A percentile compares a stretch with the other conserved stretches of the same genome.
phyloP scores from a whole-genome alignment of 2,329 filamentous ascomycete genomes.

The Phyllosticta paracitricarpa region DNA sequence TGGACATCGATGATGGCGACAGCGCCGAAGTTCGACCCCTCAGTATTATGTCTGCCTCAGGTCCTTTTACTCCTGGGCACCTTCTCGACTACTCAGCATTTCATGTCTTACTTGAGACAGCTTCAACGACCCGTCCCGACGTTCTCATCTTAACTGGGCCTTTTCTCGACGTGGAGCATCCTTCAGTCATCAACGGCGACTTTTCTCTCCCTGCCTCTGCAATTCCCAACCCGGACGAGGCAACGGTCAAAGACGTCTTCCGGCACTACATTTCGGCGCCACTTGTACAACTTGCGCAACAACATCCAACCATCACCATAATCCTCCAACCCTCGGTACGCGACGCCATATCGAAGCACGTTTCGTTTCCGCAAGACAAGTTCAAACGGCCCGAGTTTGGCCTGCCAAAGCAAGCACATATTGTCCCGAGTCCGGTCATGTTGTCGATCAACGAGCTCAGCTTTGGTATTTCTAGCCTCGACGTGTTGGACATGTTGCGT shows the following conservation, averaged over 20 bases:
- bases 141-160: slow-evolving; percentile 72
- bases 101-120: slow-evolving; percentile 68
- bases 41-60: slow-evolving; percentile 67
- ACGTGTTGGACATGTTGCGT: slow-evolving; percentile 73
- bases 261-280: slow-evolving; percentile 65
- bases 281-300: slow-evolving; percentile 57
- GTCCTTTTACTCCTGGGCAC: slow-evolving; percentile 86
- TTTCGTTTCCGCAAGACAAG: slow-evolving; percentile 74
- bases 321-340: slow-evolving; percentile 75
- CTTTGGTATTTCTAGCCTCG: slow-evolving; percentile 72
- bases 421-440: slow-evolving; percentile 86
- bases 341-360: slow-evolving; percentile 70
- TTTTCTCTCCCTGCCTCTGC: slow-evolving; percentile 32
- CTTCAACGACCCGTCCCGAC: slow-evolving; percentile 65
- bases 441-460: slow-evolving; percentile 80
- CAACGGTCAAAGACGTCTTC: slow-evolving; percentile 76
- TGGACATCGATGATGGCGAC: slow-evolving; percentile 25
- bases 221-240: slow-evolving; percentile 52
- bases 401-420: slow-evolving; percentile 62
- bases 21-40: slow-evolving; percentile 50
- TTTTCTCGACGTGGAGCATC: slow-evolving; percentile 87
- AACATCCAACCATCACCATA: slow-evolving; percentile 71
- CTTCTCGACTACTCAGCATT: slow-evolving; percentile 86
- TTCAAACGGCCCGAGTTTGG: slow-evolving; percentile 62
- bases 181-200: slow-evolving; percentile 57